These are phyloP conservation scores for Moricandia arvensis DNA, from an alignment of 345 rosid genomes.

Conservation along the genomic window DNA sequence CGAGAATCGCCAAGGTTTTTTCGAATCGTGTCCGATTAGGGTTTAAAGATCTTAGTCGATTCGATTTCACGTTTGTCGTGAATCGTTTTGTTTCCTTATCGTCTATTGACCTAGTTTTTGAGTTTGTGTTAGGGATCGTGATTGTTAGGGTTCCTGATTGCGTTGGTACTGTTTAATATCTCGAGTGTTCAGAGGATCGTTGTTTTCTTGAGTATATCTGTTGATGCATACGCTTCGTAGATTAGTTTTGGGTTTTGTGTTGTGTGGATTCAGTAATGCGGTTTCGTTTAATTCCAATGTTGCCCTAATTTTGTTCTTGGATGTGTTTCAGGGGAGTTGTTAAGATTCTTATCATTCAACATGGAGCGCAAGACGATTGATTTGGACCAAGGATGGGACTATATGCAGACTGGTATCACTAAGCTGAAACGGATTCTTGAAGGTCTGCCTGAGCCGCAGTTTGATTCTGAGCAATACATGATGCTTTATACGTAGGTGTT, in stretches of 20 bases:
- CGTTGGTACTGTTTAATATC: constrained; percentile 17
- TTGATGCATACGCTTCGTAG: neutral
- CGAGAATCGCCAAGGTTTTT: constrained; percentile 4
- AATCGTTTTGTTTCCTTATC: neutral
- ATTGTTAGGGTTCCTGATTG: constrained; percentile 33
- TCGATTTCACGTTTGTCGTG: constrained; percentile 17
- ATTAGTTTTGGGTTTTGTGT: too few species aligned
- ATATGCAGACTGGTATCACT: constrained; percentile 68
- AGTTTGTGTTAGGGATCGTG: neutral
- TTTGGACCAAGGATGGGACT: constrained; percentile 82
- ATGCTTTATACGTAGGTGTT: constrained; percentile 67
- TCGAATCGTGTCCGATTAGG: constrained; percentile 21
- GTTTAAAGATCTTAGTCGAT: constrained; percentile 35
- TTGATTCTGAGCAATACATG: constrained; percentile 75
- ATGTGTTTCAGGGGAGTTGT: constrained; percentile 11
- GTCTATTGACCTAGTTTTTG: neutral
- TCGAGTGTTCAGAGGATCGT: neutral
- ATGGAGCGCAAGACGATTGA: constrained; percentile 69
- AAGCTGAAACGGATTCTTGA: constrained; percentile 83
- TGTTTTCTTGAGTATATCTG: neutral
- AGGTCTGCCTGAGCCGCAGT: constrained; percentile 54
- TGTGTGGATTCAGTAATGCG: neutral
- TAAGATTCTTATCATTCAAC: neutral
- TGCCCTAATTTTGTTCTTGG: neutral
- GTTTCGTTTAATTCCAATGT: neutral